phyloP scores from a whole-genome alignment of 345 rosid genomes.

The Orychophragmus violaceus region DNA sequence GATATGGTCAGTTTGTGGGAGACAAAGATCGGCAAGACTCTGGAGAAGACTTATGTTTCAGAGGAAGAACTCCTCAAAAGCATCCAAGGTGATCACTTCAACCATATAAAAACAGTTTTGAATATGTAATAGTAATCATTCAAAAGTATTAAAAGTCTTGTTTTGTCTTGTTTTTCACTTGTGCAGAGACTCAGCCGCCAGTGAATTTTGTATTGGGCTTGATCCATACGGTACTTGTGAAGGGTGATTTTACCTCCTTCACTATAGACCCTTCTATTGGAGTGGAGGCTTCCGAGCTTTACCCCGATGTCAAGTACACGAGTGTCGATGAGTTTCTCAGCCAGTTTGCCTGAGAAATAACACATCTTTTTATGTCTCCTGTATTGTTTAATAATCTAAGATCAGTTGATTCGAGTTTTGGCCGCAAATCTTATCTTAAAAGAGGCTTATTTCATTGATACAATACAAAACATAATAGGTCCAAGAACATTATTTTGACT shows the following conservation, averaged over 20 bases:
- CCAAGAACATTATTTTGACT: conserved; percentile 12
- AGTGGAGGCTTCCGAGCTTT: conserved; percentile 52
- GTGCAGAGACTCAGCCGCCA: conserved; percentile 58
- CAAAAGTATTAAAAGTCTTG: neutral
- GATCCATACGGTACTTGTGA: conserved; percentile 30
- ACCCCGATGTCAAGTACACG: conserved; percentile 51
- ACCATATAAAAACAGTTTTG: neutral
- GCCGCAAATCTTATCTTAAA: neutral
- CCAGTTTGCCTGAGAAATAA: conserved; percentile 26
- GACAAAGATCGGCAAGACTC: conserved; percentile 51
- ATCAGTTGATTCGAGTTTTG: neutral
- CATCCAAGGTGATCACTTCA: conserved; percentile 49
- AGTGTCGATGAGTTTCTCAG: conserved; percentile 38
- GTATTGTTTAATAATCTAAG: neutral
- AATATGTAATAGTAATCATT: neutral
- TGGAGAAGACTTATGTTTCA: conserved; percentile 43
- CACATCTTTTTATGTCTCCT: neutral
- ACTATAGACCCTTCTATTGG: conserved; percentile 36
- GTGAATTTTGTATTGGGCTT: conserved; percentile 30
- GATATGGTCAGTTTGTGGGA: conserved; percentile 70
- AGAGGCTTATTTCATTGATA: neutral
- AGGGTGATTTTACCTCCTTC: conserved; percentile 38
- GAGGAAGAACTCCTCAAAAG: conserved; percentile 56
- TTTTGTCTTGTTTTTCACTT: neutral
- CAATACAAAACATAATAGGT: neutral